phyloP scores from a whole-genome alignment of 352 stramenopile genomes.

The Elongisporangium undulatum region DNA sequence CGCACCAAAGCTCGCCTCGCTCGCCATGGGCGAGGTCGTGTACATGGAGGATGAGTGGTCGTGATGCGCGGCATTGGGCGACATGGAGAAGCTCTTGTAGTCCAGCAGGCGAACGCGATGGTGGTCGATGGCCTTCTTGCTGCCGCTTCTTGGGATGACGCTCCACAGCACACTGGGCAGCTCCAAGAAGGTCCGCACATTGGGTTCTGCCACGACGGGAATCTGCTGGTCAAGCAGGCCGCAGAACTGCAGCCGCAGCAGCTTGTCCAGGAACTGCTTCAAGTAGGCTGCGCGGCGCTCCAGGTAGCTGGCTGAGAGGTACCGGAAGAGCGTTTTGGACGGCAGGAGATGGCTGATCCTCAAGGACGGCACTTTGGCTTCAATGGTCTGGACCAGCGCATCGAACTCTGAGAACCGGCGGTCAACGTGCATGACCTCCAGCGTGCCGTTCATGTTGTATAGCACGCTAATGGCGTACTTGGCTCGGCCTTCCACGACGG shows the following conservation, averaged over 20 bases:
- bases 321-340: constrained; percentile 71
- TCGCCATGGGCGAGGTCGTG: constrained; percentile 21
- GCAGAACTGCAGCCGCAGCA: constrained; percentile 50
- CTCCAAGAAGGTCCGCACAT: constrained; percentile 59
- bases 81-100: constrained; percentile 17
- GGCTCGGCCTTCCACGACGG: constrained; percentile 36
- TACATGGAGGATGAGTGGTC: constrained; percentile 11
- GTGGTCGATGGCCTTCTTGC: neutral
- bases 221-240: constrained; percentile 69
- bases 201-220: constrained; percentile 56
- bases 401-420: constrained; percentile 74
- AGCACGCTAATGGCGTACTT: constrained; percentile 68
- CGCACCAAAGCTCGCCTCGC: constrained; percentile 10
- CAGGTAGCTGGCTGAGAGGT: constrained; percentile 44
- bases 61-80: constrained; percentile 13
- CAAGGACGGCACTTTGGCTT: constrained; percentile 50
- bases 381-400: constrained; percentile 39
- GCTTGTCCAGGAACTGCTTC: constrained; percentile 59
- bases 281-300: constrained; percentile 53
- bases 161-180: constrained; percentile 70
- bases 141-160: constrained; percentile 38
- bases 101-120: neutral
- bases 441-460: constrained; percentile 28
- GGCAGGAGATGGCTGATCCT: constrained; percentile 47
- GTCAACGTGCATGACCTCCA: constrained; percentile 43